phyloP scores from a whole-genome alignment of 2,329 filamentous ascomycete species.

The Calycina marina region DNA sequence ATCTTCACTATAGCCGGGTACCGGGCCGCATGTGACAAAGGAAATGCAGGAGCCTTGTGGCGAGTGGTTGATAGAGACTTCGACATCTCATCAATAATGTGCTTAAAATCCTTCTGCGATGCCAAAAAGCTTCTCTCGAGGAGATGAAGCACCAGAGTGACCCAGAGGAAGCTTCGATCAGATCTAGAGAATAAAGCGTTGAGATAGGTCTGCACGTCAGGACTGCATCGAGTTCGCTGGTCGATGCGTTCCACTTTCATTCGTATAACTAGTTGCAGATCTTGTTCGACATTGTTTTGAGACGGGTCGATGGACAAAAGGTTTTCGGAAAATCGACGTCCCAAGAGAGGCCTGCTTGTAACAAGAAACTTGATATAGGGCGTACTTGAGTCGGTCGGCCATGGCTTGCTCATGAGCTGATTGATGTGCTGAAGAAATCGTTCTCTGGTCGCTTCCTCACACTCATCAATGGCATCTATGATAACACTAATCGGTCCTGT shows the following conservation, averaged over 20 bases:
- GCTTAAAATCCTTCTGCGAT: slow-evolving; percentile 17
- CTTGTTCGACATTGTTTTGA: slow-evolving; percentile 13
- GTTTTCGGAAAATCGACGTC: slow-evolving; percentile 6
- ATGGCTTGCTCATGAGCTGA: slow-evolving; percentile 10
- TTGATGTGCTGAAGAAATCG: slow-evolving; percentile 18
- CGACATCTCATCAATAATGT: slow-evolving; percentile 22
- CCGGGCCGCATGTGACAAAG: slow-evolving; percentile 8
- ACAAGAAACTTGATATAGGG: slow-evolving; percentile 23
- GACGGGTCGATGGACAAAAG: slow-evolving; percentile 17
- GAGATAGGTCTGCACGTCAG: slow-evolving; percentile 18
- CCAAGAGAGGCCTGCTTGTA: slow-evolving; percentile 14
- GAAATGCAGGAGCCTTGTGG: slow-evolving; percentile 19
- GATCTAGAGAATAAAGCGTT: slow-evolving; percentile 21
- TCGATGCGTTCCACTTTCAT: slow-evolving; percentile 22
- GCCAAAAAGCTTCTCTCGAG: slow-evolving; percentile 20
- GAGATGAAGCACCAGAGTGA: slow-evolving; percentile 23
- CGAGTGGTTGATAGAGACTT: slow-evolving; percentile 17
- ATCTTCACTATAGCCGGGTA: slow-evolving; percentile 5
- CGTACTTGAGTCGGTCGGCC: slow-evolving; percentile 4
- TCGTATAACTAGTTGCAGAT: slow-evolving; percentile 23
- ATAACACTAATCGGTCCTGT: slow-evolving; percentile 21
- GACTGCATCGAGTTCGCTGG: slow-evolving; percentile 13
- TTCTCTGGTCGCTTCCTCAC: slow-evolving; percentile 19
- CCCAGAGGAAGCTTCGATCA: slow-evolving; percentile 26
- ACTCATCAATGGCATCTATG: slow-evolving; percentile 27